phyloP scores from a whole-genome alignment of 345 rosid species.

The Aquilaria sinensis region DNA sequence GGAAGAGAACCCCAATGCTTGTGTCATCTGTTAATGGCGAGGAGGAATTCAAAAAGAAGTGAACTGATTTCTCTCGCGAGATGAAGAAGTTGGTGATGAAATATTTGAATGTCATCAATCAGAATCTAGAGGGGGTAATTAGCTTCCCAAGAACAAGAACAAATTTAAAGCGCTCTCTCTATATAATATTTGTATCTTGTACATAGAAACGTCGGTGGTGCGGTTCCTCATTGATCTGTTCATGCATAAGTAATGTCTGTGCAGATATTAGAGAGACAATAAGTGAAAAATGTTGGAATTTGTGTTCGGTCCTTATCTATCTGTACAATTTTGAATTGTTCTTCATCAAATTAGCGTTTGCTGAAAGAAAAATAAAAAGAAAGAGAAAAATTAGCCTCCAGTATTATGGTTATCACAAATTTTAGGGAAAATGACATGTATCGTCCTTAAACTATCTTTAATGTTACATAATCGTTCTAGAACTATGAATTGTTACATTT shows the following conservation, averaged over 20 bases:
- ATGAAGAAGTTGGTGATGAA: constrained; percentile 11
- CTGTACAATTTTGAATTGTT: background rate
- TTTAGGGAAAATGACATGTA: too few relatives aligned
- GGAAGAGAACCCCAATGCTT: constrained; percentile 95
- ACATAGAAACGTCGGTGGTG: constrained; percentile 15
- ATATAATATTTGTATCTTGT: constrained; percentile 7
- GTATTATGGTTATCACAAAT: too few relatives aligned
- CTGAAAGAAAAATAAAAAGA: too few relatives aligned
- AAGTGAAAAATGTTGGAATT: constrained; percentile 23
- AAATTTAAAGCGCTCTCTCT: background rate
- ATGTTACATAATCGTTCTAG: too few relatives aligned
- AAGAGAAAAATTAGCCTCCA: too few relatives aligned
- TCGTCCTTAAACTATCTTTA: too few relatives aligned
- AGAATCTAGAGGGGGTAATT: constrained; percentile 9
- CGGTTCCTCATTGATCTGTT: constrained; percentile 2
- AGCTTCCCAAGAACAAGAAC: constrained; percentile 13
- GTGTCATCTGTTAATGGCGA: constrained; percentile 44
- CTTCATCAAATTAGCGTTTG: background rate
- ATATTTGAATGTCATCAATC: constrained; percentile 23
- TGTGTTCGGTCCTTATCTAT: background rate
- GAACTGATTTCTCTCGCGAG: too few relatives aligned
- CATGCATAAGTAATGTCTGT: constrained; percentile 7
- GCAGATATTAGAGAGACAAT: constrained; percentile 8
- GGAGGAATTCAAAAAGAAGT: background rate
- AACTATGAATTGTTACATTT: too few relatives aligned